Conservation (phyloP, 1,284 basidiomycete genomes). For the Tilletia walkeri region DNA sequence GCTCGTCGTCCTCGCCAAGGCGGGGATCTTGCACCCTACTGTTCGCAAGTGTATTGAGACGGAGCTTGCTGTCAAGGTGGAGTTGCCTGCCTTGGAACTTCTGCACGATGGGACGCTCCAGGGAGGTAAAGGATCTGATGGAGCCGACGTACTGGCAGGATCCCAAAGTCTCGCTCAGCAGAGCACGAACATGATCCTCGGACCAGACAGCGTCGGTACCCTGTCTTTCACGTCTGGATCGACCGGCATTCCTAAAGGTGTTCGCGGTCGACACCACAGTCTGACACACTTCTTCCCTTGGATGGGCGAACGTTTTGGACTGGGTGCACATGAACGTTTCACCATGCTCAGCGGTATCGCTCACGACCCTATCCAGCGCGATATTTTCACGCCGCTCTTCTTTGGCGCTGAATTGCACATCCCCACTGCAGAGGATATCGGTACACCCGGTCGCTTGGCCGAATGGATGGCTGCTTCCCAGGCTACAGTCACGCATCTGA, state of each 20-base stretch:
- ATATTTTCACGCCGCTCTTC: conserved; percentile 99
- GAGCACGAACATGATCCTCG: conserved; percentile 71
- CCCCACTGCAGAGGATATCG: conserved; percentile 95
- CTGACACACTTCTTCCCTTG: conserved; percentile 99
- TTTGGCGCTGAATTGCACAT: conserved; percentile 94
- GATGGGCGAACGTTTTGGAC: conserved; percentile 88
- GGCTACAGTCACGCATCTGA: conserved; percentile 82
- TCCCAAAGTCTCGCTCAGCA: conserved; percentile 61
- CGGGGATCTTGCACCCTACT: conserved; percentile 75
- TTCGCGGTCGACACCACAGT: conserved; percentile 89
- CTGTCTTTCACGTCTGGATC: conserved; percentile 96
- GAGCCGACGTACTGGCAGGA: conserved; percentile 59
- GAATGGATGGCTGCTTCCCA: conserved; percentile 96
- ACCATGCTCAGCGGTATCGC: conserved; percentile 99
- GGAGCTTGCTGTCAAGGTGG: conserved; percentile 79
- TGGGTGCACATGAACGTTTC: conserved; percentile 77
- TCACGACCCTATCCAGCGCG: conserved; percentile 97
- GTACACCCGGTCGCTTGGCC: conserved; percentile 90
- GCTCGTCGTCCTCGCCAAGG: conserved; percentile 85
- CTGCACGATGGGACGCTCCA: conserved; percentile 61
- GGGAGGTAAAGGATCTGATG: conserved; percentile 63
- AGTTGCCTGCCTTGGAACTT: conserved; percentile 87
- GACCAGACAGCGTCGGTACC: conserved; percentile 92
- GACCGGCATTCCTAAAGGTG: conserved; percentile 97
- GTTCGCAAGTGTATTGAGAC: conserved; percentile 81